phyloP scores from a whole-genome alignment of 441 rosid genomes.

The Adansonia gregorii region DNA sequence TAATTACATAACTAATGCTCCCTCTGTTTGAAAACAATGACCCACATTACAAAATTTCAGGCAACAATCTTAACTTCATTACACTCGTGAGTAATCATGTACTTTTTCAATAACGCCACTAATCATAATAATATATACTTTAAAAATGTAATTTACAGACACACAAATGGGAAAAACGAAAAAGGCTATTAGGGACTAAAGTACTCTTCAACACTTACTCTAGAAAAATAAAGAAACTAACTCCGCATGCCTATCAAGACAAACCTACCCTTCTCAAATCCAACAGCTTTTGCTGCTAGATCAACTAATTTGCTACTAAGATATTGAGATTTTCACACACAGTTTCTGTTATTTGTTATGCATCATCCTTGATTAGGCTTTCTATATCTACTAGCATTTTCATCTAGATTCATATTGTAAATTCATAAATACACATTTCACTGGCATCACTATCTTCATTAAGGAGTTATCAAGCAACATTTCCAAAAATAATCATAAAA shows the following conservation, averaged over 20 bases:
- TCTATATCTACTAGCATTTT: background rate
- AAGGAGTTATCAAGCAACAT: conserved; percentile 10
- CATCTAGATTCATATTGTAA: conserved; percentile 2
- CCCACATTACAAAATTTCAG: background rate
- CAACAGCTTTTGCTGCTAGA: conserved; percentile 1
- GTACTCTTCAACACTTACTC: background rate
- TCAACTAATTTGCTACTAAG: conserved; percentile 14
- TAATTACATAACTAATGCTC: background rate
- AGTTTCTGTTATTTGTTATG: background rate
- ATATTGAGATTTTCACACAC: conserved; percentile 4
- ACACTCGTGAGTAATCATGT: background rate
- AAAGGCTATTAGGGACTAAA: background rate
- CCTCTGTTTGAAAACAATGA: conserved; percentile 16
- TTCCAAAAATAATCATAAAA: conserved; percentile 5
- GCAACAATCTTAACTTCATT: background rate
- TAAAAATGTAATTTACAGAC: background rate
- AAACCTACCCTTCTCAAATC: conserved; percentile 13
- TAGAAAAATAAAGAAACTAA: background rate
- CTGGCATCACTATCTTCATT: background rate
- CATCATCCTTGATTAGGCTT: conserved; percentile 6
- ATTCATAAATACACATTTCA: background rate
- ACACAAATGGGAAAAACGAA: background rate
- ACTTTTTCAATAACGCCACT: background rate
- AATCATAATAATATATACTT: background rate
- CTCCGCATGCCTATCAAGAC: background rate